phyloP scores from a whole-genome alignment of 331 rosid genomes.

The Arachis monticola region DNA sequence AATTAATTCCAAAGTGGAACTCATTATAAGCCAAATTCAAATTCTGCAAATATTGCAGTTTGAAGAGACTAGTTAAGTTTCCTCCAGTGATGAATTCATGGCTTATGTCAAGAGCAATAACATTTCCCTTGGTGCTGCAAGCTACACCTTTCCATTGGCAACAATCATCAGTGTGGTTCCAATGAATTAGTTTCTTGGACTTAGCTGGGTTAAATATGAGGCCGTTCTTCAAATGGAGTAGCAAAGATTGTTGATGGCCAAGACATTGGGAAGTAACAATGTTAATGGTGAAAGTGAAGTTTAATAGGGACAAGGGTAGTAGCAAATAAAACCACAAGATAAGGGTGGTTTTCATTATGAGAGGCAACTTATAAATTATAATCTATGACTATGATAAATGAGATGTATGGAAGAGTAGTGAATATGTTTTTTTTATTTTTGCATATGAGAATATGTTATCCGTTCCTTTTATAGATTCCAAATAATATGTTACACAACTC shows the following conservation, averaged over 20 bases:
- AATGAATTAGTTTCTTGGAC: conserved; percentile 11
- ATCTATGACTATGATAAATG: too few relatives aligned
- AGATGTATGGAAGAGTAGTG: too few relatives aligned
- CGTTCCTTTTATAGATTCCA: too few relatives aligned
- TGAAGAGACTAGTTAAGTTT: conserved; percentile 42
- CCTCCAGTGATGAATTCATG: conserved; percentile 30
- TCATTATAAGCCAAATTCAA: conserved; percentile 37
- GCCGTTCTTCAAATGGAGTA: conserved; percentile 35
- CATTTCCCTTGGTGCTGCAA: conserved; percentile 36
- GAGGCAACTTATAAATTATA: too few relatives aligned
- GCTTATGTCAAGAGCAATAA: conserved; percentile 34
- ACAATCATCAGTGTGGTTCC: conserved; percentile 45
- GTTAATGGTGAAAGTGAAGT: neutral
- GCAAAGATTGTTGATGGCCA: conserved; percentile 22
- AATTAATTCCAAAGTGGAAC: conserved; percentile 14
- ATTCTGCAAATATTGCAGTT: conserved; percentile 25
- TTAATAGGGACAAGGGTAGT: neutral
- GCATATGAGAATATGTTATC: too few relatives aligned
- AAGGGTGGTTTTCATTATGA: neutral
- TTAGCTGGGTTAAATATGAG: neutral
- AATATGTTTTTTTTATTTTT: too few relatives aligned
- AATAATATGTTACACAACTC: too few relatives aligned
- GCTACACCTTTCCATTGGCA: conserved; percentile 56
- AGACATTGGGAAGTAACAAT: conserved; percentile 15
- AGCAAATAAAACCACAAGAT: neutral